Evolutionary conservation across 75 land plant species (phyloP).

Genomic region (Picea sitchensis): DNA sequence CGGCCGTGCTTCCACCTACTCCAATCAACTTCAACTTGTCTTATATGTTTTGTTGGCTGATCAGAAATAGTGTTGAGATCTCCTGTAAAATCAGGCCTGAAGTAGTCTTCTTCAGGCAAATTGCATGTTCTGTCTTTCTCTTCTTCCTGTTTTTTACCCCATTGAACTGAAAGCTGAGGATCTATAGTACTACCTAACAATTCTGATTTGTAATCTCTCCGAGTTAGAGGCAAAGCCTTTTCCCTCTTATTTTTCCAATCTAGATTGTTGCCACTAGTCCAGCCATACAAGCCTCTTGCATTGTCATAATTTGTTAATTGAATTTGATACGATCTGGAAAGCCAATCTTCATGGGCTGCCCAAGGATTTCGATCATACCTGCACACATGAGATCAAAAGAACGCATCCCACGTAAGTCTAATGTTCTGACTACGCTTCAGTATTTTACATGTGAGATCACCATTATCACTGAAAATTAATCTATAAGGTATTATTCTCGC

Average conservation of each 20-base stretch:
- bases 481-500: background rate
- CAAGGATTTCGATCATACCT: constrained; percentile 1
- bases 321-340: constrained; percentile 5
- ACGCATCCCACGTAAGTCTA: too few species aligned
- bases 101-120: background rate
- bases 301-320: background rate
- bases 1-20: too few species aligned
- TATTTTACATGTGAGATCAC: background rate
- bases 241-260: background rate
- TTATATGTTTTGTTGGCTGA: background rate
- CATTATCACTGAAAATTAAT: background rate
- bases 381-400: background rate
- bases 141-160: background rate
- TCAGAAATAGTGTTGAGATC: too few species aligned
- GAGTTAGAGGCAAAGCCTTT: background rate
- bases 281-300: background rate
- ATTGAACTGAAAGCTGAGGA: background rate
- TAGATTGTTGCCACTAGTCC: background rate
- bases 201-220: background rate
- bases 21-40: background rate
- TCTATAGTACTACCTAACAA: too few species aligned
- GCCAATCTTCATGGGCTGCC: background rate
- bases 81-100: background rate
- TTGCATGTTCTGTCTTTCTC: background rate
- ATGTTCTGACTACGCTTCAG: too few species aligned